Percentiles rank a stretch among this genome's conserved stretches.
Conservation (phyloP, 352 stramenopile genomes). For the Pythium dissotocum region DNA sequence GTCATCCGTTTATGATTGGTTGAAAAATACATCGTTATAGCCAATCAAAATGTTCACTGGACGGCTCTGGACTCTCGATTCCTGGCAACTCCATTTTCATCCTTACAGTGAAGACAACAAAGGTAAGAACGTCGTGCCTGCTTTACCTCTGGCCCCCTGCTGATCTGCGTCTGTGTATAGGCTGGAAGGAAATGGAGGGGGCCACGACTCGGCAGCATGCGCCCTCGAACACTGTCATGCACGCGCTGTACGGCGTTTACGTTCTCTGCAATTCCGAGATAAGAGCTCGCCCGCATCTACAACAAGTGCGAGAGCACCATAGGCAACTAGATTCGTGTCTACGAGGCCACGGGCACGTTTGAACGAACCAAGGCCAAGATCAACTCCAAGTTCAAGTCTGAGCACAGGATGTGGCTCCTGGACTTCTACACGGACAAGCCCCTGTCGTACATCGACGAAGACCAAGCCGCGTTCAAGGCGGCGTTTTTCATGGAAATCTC, state of each 20-base stretch:
- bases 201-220: slow-evolving; percentile 10
- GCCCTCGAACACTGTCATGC: slow-evolving; percentile 27
- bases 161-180: too few species aligned
- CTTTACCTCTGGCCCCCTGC: too few species aligned
- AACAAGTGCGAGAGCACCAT: slow-evolving; percentile 30
- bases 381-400: slow-evolving; percentile 18
- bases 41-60: too few species aligned
- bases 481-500: background rate
- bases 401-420: slow-evolving; percentile 14
- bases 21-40: too few species aligned
- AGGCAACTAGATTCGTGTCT: slow-evolving; percentile 28
- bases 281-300: slow-evolving; percentile 26
- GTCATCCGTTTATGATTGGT: too few species aligned
- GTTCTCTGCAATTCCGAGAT: slow-evolving; percentile 22
- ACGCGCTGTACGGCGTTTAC: slow-evolving; percentile 29
- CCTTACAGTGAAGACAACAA: too few species aligned
- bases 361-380: slow-evolving; percentile 11
- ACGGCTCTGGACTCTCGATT: too few species aligned
- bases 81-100: too few species aligned
- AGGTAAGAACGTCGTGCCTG: too few species aligned
- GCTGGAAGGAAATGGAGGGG: slow-evolving; percentile 18
- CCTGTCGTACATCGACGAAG: slow-evolving; percentile 16
- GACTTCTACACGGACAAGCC: background rate
- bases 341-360: slow-evolving; percentile 22
- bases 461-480: slow-evolving; percentile 5